Evolutionary conservation across 495 filamentous ascomycete genomes (phyloP).

Genomic region (Neohortaea acidophila): DNA sequence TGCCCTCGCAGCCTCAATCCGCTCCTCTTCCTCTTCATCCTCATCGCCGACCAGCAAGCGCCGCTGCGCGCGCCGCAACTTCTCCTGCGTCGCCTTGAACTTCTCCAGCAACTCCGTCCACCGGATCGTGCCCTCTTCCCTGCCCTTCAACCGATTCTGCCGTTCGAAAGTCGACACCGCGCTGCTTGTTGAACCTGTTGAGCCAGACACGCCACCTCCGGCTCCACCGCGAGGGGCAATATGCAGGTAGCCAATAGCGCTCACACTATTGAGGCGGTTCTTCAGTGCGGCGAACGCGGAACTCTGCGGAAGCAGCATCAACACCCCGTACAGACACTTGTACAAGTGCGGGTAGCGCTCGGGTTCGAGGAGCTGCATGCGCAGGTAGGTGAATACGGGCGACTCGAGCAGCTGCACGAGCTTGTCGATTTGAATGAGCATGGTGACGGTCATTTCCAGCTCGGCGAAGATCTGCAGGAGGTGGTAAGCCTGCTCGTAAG

Average conservation of each 20-base stretch:
- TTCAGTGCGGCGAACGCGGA: slow-evolving; percentile 94
- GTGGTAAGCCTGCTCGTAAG: slow-evolving; percentile 96
- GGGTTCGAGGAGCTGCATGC: slow-evolving; percentile 93
- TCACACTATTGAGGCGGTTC: slow-evolving; percentile 91
- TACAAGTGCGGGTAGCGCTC: slow-evolving; percentile 93
- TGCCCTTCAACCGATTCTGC: slow-evolving; percentile 63
- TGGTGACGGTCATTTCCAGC: slow-evolving; percentile 96
- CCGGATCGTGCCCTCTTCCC: slow-evolving; percentile 69
- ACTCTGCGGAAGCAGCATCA: slow-evolving; percentile 96
- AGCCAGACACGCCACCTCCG: not conserved
- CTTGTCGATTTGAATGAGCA: slow-evolving; percentile 98
- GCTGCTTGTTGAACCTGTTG: slow-evolving; percentile 21
- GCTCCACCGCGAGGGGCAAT: slow-evolving; percentile 26
- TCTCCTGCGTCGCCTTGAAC: slow-evolving; percentile 79
- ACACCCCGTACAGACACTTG: slow-evolving; percentile 91
- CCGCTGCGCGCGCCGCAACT: slow-evolving; percentile 42
- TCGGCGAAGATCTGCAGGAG: slow-evolving; percentile 94
- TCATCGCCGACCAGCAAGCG: slow-evolving; percentile 15
- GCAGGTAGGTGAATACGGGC: slow-evolving; percentile 94
- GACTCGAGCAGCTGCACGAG: slow-evolving; percentile 94
- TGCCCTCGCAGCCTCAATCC: not conserved
- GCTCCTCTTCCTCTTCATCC: slow-evolving; percentile 9
- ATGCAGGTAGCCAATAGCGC: slow-evolving; percentile 90
- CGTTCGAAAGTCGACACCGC: slow-evolving; percentile 46
- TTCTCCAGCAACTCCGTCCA: slow-evolving; percentile 96